Evolutionary conservation across 1,284 basidiomycete genomes (phyloP).

Genomic region (Microbotryomycetes sp.): DNA sequence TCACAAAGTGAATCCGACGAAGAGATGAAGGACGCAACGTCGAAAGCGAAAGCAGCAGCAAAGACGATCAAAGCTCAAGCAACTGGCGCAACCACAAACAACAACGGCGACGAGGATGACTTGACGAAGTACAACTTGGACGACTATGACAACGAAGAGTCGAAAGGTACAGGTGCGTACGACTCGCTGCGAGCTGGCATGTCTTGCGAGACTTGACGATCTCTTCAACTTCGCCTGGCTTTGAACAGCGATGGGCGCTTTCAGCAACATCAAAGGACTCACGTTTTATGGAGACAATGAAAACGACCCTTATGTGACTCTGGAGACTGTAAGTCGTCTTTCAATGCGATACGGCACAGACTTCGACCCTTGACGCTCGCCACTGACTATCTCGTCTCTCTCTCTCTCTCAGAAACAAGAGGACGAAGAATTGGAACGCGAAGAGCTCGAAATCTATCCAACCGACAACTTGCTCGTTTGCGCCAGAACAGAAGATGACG

Average conservation of each 20-base stretch:
- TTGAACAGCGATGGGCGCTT: slow-evolving; percentile 68
- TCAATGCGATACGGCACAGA: background rate
- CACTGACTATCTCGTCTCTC: background rate
- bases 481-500: slow-evolving; percentile 94
- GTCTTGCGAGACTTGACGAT: slow-evolving; percentile 20
- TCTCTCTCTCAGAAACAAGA: slow-evolving; percentile 44
- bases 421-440: slow-evolving; percentile 72
- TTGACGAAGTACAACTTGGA: slow-evolving; percentile 89
- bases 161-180: slow-evolving; percentile 52
- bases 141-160: slow-evolving; percentile 82
- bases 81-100: slow-evolving; percentile 44
- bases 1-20: slow-evolving; percentile 47
- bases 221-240: slow-evolving; percentile 10
- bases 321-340: slow-evolving; percentile 67
- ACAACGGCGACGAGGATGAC: slow-evolving; percentile 55
- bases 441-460: slow-evolving; percentile 82
- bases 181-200: background rate
- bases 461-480: slow-evolving; percentile 87
- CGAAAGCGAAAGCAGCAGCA: slow-evolving; percentile 15
- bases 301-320: slow-evolving; percentile 94
- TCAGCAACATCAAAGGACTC: slow-evolving; percentile 92
- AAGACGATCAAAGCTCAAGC: slow-evolving; percentile 43
- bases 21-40: slow-evolving; percentile 57
- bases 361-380: background rate
- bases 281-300: slow-evolving; percentile 85